These are phyloP conservation scores for Paramecium biaurelia DNA, from an alignment of 73 alveolate species.

Conservation along the genomic window DNA sequence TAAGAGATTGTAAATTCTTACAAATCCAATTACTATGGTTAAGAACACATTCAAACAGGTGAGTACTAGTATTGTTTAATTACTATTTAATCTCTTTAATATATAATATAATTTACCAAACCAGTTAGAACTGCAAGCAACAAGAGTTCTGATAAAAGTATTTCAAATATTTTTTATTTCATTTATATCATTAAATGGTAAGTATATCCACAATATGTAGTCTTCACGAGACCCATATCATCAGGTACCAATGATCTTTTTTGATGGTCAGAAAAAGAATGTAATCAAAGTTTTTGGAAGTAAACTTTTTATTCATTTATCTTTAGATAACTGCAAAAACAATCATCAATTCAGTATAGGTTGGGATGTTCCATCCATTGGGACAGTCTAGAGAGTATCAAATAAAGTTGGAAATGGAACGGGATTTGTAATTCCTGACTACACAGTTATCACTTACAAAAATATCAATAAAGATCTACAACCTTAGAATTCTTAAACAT, in stretches of 20 bases:
- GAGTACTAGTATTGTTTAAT: not conserved
- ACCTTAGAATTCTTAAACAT: not conserved
- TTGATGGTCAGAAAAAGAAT: not conserved
- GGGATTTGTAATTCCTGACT: not conserved
- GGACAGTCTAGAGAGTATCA: not conserved
- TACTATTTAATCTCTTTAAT: not conserved
- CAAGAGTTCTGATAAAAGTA: not conserved
- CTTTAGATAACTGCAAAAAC: not conserved
- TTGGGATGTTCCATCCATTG: not conserved
- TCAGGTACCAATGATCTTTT: not conserved
- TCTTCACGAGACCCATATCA: conserved; percentile 1
- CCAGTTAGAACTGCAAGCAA: not conserved
- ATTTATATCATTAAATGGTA: not conserved
- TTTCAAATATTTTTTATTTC: not conserved
- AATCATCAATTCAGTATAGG: not conserved
- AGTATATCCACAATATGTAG: not conserved
- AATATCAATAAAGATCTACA: not conserved
- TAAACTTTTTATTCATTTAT: not conserved
- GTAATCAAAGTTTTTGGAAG: not conserved
- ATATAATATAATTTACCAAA: not conserved
- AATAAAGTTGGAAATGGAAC: not conserved
- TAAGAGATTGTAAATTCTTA: not conserved
- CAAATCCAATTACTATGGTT: not conserved
- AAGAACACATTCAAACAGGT: not conserved
- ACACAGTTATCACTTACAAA: conserved; percentile 28